These are phyloP conservation scores for Sequoiadendron giganteum DNA, from an alignment of 75 land plant genomes.

Conservation along the genomic window DNA sequence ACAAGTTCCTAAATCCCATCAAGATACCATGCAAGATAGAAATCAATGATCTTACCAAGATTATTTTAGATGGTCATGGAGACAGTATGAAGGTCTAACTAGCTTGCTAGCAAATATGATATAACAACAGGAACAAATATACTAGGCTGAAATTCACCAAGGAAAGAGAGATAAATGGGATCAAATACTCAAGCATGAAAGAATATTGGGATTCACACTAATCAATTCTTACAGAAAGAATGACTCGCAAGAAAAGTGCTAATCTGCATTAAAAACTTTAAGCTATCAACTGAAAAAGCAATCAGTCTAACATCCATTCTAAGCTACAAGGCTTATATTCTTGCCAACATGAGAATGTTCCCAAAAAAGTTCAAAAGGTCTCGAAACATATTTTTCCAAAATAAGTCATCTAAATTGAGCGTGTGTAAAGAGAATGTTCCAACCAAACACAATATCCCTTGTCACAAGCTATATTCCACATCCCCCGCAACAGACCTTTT, in stretches of 20 bases:
- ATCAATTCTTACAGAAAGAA: background rate
- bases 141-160: background rate
- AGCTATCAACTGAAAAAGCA: background rate
- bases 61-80: background rate
- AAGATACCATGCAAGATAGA: background rate
- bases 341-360: background rate
- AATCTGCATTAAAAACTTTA: background rate
- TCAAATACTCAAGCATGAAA: background rate
- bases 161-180: background rate
- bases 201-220: background rate
- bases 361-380: background rate
- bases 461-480: background rate
- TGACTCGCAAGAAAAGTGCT: background rate
- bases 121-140: background rate
- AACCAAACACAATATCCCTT: background rate
- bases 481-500: constrained; percentile 52
- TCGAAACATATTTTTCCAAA: background rate
- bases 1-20: background rate
- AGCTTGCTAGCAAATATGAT: background rate
- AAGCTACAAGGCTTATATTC: background rate
- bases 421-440: background rate
- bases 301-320: background rate
- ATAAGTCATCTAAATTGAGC: background rate
- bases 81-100: background rate
- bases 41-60: background rate